Conservation (phyloP, 805 yeast species). For the Kregervanrija delftensis region DNA sequence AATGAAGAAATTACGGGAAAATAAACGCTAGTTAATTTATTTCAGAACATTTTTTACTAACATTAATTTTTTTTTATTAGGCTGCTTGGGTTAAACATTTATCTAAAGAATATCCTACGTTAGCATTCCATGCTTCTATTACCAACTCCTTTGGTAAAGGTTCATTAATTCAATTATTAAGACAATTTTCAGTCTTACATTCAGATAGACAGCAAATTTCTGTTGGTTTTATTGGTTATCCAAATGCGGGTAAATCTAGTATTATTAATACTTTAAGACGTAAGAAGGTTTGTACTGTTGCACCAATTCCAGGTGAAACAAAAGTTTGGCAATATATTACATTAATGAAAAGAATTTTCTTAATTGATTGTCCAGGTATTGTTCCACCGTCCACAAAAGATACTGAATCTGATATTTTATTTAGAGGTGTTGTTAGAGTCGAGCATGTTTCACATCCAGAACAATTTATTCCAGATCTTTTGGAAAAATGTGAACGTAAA, state of each 20-base stretch:
- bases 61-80: conserved; percentile 30
- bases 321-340: conserved; percentile 99
- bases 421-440: conserved; percentile 98
- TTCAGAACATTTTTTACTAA: too few relatives aligned
- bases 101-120: conserved; percentile 85
- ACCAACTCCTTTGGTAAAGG: conserved; percentile 98
- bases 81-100: conserved; percentile 98
- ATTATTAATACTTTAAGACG: conserved; percentile 88
- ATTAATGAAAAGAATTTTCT: conserved; percentile 88
- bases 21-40: too few relatives aligned
- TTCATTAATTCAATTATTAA: conserved; percentile 81
- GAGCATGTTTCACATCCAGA: conserved; percentile 95
- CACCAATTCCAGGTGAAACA: conserved; percentile 98
- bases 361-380: conserved; percentile 98
- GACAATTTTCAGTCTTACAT: conserved; percentile 89
- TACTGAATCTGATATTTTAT: conserved; percentile 82
- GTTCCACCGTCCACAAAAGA: conserved; percentile 94
- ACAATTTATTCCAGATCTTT: conserved; percentile 84
- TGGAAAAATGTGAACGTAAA: conserved; percentile 77
- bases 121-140: conserved; percentile 97
- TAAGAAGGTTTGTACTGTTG: conserved; percentile 94
- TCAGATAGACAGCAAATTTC: conserved; percentile 93
- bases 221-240: conserved; percentile 96
- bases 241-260: conserved; percentile 96
- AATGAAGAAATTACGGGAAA: too few relatives aligned